phyloP scores from a whole-genome alignment of 2,329 filamentous ascomycete species.

The Epichloe uncinata region DNA sequence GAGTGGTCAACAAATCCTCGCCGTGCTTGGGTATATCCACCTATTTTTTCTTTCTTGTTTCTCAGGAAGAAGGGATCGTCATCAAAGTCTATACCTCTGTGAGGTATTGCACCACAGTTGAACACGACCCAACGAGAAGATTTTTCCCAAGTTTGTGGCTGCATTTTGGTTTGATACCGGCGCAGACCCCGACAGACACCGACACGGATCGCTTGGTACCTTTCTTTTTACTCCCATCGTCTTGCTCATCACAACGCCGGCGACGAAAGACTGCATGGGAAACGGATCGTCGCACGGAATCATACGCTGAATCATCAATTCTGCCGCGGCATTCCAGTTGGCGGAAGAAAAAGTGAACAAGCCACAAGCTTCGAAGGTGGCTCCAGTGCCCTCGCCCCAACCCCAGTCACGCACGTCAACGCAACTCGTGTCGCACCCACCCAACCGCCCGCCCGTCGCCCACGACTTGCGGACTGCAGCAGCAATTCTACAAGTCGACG shows the following conservation, averaged over 20 bases:
- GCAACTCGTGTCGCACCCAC: not conserved
- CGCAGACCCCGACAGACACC: not conserved
- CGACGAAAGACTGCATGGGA: not conserved
- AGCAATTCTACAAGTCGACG: conserved; percentile 4
- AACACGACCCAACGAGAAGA: not conserved
- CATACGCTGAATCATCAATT: not conserved
- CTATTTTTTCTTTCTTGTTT: not conserved
- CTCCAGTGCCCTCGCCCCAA: not conserved
- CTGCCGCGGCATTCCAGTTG: no score
- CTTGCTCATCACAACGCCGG: not conserved
- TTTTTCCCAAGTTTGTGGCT: not conserved
- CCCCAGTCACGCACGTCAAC: conserved; percentile 1
- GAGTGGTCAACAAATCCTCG: not conserved
- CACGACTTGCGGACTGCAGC: not conserved
- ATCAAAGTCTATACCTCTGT: conserved; percentile 1
- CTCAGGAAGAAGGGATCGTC: not conserved
- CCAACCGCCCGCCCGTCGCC: no score
- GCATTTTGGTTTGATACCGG: no score
- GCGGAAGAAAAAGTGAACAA: not conserved
- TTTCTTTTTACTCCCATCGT: not conserved
- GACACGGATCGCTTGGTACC: not conserved
- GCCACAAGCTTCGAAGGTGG: not conserved
- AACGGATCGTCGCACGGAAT: not conserved
- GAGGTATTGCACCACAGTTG: not conserved
- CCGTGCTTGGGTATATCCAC: not conserved